A percentile compares a stretch with the other conserved stretches of the same genome.
These are phyloP conservation scores for Fusarium sp. DNA, from an alignment of 2,329 filamentous ascomycete species.

Conservation along the genomic window DNA sequence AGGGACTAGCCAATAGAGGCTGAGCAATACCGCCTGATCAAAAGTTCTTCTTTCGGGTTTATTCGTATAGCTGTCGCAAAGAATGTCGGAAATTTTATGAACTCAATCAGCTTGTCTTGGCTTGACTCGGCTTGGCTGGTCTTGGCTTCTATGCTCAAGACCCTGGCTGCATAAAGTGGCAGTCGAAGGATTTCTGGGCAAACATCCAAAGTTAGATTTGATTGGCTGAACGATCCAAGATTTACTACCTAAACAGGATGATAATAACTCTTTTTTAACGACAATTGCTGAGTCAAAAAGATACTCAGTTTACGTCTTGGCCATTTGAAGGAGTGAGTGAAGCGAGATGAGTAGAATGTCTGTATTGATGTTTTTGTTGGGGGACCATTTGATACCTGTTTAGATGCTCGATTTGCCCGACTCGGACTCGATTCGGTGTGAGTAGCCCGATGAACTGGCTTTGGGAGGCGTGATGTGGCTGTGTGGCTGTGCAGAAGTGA, in stretches of 20 bases:
- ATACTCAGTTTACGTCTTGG: not conserved
- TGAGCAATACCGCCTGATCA: constrained; percentile 1
- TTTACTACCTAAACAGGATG: constrained; percentile 23
- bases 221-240: constrained; percentile 28
- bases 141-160: constrained; percentile 23
- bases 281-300: constrained; percentile 1
- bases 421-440: not conserved
- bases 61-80: not conserved
- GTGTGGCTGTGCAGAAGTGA: not conserved
- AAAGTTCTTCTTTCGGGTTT: not conserved
- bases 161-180: constrained; percentile 35
- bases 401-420: not conserved
- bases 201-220: not conserved
- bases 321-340: too few species aligned
- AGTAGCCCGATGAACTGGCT: not conserved
- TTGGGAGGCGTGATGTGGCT: not conserved
- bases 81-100: constrained; percentile 2
- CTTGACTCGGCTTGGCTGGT: constrained; percentile 6
- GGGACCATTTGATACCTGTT: not conserved
- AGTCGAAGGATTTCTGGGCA: constrained; percentile 22
- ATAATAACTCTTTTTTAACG: constrained; percentile 37
- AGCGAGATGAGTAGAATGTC: not conserved
- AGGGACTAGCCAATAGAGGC: constrained; percentile 3
- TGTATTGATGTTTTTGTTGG: not conserved
- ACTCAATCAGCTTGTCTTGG: constrained; percentile 8